Percentiles rank a stretch among this genome's conserved stretches.
Evolutionary conservation across 2,329 filamentous ascomycete genomes (phyloP).

Genomic region (Rhynchosporium secalis): DNA sequence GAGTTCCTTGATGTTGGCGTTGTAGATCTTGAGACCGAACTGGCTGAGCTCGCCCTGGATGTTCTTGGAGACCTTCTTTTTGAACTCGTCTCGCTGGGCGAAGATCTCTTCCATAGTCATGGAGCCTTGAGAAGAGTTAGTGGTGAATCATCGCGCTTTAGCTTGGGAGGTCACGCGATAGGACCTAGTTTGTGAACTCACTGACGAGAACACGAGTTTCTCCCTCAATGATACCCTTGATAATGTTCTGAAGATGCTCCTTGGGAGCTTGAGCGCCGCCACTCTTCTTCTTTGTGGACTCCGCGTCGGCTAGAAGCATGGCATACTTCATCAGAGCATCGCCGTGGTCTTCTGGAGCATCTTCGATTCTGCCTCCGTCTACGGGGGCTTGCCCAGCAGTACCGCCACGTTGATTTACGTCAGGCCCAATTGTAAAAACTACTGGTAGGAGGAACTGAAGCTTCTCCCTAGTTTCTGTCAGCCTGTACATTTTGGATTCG

Average conservation of each 20-base stretch:
- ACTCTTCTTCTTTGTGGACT: slow-evolving; percentile 44
- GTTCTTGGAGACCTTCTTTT: slow-evolving; percentile 68
- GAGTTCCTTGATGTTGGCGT: slow-evolving; percentile 80
- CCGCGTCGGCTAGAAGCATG: slow-evolving; percentile 69
- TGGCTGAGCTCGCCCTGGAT: slow-evolving; percentile 65
- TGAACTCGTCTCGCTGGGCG: slow-evolving; percentile 73
- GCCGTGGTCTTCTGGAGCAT: slow-evolving; percentile 49
- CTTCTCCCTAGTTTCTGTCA: slow-evolving; percentile 61
- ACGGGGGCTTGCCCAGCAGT: slow-evolving; percentile 35
- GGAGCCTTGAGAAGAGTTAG: slow-evolving; percentile 44
- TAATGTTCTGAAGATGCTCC: slow-evolving; percentile 76
- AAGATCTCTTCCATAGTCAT: slow-evolving; percentile 66
- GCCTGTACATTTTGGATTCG: background rate
- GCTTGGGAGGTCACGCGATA: background rate
- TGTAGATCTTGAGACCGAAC: slow-evolving; percentile 74
- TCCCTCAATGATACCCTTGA: slow-evolving; percentile 88
- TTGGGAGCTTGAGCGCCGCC: slow-evolving; percentile 24
- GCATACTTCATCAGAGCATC: slow-evolving; percentile 79
- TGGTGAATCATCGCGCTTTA: background rate
- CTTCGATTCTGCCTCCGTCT: slow-evolving; percentile 21
- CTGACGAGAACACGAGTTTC: slow-evolving; percentile 82
- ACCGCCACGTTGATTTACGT: slow-evolving; percentile 60
- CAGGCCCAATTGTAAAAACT: slow-evolving; percentile 82
- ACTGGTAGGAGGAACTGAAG: slow-evolving; percentile 79
- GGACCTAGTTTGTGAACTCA: background rate